Evolutionary conservation across 2,329 filamentous ascomycete species (phyloP).

Genomic region (Periconia sp.): DNA sequence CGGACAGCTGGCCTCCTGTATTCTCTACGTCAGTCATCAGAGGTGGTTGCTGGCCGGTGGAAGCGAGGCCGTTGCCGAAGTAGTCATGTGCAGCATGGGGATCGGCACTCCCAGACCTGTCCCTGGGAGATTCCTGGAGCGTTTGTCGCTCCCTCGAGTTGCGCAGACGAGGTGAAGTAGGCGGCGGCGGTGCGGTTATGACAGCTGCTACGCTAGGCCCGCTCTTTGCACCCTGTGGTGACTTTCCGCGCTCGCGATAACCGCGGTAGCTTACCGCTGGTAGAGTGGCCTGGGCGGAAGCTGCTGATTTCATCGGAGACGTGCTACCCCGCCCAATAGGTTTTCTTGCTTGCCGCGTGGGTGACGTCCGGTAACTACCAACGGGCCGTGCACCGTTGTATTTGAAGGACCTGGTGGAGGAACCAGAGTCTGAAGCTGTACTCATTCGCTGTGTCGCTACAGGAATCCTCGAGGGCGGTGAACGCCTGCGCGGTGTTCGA

Average conservation of each 20-base stretch:
- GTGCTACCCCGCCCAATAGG: constrained; percentile 16
- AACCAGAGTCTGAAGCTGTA: constrained; percentile 42
- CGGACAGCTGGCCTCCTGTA: constrained; percentile 8
- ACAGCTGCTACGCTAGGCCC: constrained; percentile 37
- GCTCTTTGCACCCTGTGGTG: constrained; percentile 24
- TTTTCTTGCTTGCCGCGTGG: constrained; percentile 28
- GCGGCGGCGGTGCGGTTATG: constrained; percentile 35
- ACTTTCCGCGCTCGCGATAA: constrained; percentile 40
- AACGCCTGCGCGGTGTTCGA: constrained; percentile 25
- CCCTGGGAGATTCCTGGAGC: constrained; percentile 30
- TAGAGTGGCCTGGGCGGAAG: constrained; percentile 24
- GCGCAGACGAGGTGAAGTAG: constrained; percentile 41
- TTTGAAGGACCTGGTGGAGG: constrained; percentile 41
- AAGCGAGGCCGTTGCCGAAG: constrained; percentile 23
- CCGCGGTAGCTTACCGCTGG: constrained; percentile 39
- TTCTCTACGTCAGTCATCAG: constrained; percentile 16
- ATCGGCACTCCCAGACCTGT: constrained; percentile 24
- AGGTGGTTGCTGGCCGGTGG: neutral
- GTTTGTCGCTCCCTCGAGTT: constrained; percentile 42
- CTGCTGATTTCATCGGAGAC: constrained; percentile 10
- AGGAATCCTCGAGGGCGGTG: constrained; percentile 42
- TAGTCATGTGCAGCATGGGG: constrained; percentile 30
- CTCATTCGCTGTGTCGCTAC: constrained; percentile 38
- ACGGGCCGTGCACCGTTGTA: constrained; percentile 23
- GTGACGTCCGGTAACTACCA: constrained; percentile 31